Conservation (phyloP, 805 yeast genomes). For the Ogataea henricii region DNA sequence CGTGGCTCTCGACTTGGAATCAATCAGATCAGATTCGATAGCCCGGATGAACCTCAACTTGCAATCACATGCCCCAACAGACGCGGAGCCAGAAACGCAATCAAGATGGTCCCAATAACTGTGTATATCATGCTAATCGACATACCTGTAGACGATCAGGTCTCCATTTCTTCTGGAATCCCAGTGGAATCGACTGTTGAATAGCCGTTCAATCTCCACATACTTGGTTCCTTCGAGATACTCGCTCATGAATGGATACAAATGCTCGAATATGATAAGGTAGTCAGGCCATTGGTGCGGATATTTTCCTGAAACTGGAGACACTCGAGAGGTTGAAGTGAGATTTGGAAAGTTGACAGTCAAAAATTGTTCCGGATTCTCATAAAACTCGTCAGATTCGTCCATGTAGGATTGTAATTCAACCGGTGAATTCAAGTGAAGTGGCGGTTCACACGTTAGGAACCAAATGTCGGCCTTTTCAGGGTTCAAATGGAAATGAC, state of each 20-base stretch:
- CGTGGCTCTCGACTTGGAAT: slow-evolving; percentile 17
- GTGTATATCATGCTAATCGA: not conserved
- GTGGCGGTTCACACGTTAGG: slow-evolving; percentile 91
- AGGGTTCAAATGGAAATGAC: slow-evolving; percentile 65
- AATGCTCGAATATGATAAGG: slow-evolving; percentile 68
- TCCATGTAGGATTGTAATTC: slow-evolving; percentile 62
- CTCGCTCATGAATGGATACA: slow-evolving; percentile 48
- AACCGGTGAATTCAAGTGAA: slow-evolving; percentile 37
- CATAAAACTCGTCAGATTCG: slow-evolving; percentile 84
- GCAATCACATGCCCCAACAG: too few relatives aligned
- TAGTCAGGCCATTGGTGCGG: slow-evolving; percentile 68
- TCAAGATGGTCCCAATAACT: slow-evolving; percentile 17
- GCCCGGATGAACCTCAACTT: slow-evolving; percentile 8
- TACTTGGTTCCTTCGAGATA: slow-evolving; percentile 44
- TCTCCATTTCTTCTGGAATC: slow-evolving; percentile 81
- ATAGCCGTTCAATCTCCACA: slow-evolving; percentile 52
- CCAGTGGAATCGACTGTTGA: slow-evolving; percentile 85
- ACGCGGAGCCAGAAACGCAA: too few relatives aligned
- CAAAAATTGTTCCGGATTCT: slow-evolving; percentile 62
- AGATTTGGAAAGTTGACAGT: slow-evolving; percentile 49
- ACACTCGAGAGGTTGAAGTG: slow-evolving; percentile 2
- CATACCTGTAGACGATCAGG: slow-evolving; percentile 55
- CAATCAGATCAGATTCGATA: slow-evolving; percentile 20
- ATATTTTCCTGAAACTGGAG: slow-evolving; percentile 23
- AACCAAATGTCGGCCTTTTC: slow-evolving; percentile 61